A percentile compares a stretch with the other conserved stretches of the same genome.
Conservation (phyloP, 83 land plant genomes). For the Picea engelmannii region DNA sequence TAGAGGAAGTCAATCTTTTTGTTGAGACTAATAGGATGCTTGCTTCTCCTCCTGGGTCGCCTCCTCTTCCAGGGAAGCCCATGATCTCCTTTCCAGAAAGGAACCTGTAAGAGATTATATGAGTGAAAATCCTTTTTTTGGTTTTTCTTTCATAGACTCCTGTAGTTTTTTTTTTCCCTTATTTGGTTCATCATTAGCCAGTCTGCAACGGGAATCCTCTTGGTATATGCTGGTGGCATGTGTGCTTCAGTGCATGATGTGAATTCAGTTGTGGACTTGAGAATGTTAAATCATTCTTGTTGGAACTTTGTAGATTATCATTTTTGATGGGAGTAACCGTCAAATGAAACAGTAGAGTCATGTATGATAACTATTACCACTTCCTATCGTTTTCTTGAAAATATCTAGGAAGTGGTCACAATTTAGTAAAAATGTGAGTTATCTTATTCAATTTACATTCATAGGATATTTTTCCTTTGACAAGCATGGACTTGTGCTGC, state of each 20-base stretch:
- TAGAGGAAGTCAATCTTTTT: slow-evolving; percentile 50
- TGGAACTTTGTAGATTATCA: slow-evolving; percentile 14
- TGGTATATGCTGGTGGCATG: background rate
- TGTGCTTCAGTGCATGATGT: background rate
- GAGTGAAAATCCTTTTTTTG: background rate
- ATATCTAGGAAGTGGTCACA: slow-evolving; percentile 4
- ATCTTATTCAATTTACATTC: background rate
- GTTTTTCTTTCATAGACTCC: too few relatives aligned
- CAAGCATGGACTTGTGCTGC: background rate
- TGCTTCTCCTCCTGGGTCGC: slow-evolving; percentile 41
- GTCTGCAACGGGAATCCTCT: slow-evolving; percentile 14
- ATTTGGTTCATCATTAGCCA: background rate
- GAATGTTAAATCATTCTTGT: slow-evolving; percentile 2
- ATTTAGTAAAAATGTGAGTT: slow-evolving; percentile 1
- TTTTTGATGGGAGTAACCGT: slow-evolving; percentile 7
- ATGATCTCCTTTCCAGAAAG: slow-evolving; percentile 17
- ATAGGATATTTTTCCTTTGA: background rate
- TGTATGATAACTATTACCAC: slow-evolving; percentile 15
- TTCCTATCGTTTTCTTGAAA: slow-evolving; percentile 14
- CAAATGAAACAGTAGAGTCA: slow-evolving; percentile 7
- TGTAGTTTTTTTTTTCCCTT: background rate
- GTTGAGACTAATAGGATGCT: slow-evolving; percentile 23
- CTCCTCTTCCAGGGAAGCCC: slow-evolving; percentile 26
- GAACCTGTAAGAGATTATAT: slow-evolving; percentile 12
- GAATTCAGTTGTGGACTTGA: slow-evolving; percentile 14